Conservation (phyloP, 1,284 basidiomycete genomes). For the Ceratobasidium theobromae region DNA sequence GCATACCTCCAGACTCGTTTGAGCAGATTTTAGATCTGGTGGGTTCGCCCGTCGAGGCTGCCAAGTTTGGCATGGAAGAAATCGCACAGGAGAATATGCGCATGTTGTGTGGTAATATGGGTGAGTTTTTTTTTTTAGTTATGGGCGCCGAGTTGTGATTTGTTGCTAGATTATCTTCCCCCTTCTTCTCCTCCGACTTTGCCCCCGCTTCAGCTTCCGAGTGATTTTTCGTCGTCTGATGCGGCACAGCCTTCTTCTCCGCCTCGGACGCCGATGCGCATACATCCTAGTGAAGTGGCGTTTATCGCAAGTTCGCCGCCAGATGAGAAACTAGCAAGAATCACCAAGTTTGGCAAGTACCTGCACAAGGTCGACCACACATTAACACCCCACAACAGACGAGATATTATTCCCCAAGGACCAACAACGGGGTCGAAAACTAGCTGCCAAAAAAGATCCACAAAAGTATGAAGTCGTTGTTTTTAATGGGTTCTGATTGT, state of each 20-base stretch:
- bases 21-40: no score
- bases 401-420: constrained; percentile 21
- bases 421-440: constrained; percentile 6
- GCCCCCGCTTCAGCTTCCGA: not conserved
- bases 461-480: not conserved
- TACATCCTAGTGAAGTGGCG: constrained; percentile 9
- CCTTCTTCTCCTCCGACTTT: not conserved
- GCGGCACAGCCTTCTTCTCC: constrained; percentile 21
- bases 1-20: no score
- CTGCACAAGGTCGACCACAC: not conserved
- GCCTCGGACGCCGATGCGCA: constrained; percentile 5
- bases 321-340: not conserved
- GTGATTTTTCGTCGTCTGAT: constrained; percentile 10
- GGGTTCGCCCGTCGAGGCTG: not conserved
- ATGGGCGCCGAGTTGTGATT: no score
- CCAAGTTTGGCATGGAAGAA: not conserved
- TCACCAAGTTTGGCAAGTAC: constrained; percentile 10
- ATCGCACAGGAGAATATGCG: constrained; percentile 19
- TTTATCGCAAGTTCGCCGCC: constrained; percentile 7
- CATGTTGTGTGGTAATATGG: constrained; percentile 8
- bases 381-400: not conserved
- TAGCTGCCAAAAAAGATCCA: not conserved
- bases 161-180: not conserved
- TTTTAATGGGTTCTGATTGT: not conserved
- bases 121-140: not conserved